Percentiles rank a stretch among this genome's conserved stretches.
Conservation (phyloP, 768 basidiomycete genomes). For the Mycena leptocephala region DNA sequence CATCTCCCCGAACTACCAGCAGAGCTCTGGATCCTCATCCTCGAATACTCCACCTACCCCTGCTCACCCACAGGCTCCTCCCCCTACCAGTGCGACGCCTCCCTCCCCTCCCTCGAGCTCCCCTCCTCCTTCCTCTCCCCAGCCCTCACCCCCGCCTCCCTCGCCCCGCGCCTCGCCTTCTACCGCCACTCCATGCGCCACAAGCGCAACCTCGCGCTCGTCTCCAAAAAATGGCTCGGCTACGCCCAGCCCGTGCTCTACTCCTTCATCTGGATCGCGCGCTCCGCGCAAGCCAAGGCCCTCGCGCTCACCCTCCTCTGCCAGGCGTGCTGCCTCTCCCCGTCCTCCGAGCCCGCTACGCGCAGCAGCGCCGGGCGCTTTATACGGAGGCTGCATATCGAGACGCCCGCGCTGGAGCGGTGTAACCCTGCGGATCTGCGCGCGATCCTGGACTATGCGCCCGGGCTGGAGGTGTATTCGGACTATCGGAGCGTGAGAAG, state of each 20-base stretch:
- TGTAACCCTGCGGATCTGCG: slow-evolving; percentile 78
- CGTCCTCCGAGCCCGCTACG: slow-evolving; percentile 66
- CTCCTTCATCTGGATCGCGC: no score
- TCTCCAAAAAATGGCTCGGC: no score
- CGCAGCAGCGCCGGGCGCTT: slow-evolving; percentile 62
- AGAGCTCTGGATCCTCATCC: slow-evolving; percentile 75
- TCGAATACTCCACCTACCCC: slow-evolving; percentile 69
- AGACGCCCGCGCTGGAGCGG: slow-evolving; percentile 76
- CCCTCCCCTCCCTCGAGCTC: slow-evolving; percentile 64
- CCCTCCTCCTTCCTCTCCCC: no score
- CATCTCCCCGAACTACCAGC: no score
- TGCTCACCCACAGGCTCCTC: slow-evolving; percentile 36
- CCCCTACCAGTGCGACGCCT: background rate
- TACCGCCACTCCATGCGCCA: slow-evolving; percentile 66
- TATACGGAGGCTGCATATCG: slow-evolving; percentile 79
- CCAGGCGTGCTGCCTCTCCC: slow-evolving; percentile 61
- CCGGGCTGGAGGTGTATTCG: no score
- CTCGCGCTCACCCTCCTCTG: no score
- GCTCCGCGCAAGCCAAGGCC: no score
- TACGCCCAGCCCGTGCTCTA: no score
- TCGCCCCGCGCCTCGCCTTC: slow-evolving; percentile 53
- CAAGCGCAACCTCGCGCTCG: no score
- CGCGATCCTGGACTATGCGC: slow-evolving; percentile 56
- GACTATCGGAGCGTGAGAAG: no score
- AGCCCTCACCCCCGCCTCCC: slow-evolving; percentile 54